Evolutionary conservation across 441 rosid genomes (phyloP), one percentile per base, ranked within the genome.

Genomic region (Populus trichocarpa): DNA sequence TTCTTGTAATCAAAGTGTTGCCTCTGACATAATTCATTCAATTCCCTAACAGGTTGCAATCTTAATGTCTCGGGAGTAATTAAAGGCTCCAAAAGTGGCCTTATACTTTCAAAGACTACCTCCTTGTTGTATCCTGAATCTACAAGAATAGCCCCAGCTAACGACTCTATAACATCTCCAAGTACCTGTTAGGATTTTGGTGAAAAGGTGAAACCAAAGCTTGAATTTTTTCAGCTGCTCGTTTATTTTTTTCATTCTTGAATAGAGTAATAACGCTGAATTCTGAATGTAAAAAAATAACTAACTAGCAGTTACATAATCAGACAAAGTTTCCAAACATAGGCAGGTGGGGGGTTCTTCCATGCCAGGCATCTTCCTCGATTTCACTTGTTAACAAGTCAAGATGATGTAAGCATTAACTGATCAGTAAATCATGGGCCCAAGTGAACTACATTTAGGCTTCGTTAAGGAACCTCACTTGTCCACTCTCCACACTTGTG

Each of bases 101-200:
- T 83, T 28, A 94, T 86, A 76, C 95, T 88, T 66, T 74, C 76
- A 74, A 89, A 93, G 36, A 92, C 98, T 3, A 23, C 66, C 35
- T 88, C 87, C 80, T 84, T 94, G 77, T 88, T 72, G 87, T 84
- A 89, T 61, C 90, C 95, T 0, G 98, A 93, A 82, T 96, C 97
- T 32, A 94, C 93, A 30, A 88, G 73, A 69, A 96, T 94, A 10
- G 98, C 98, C 9, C 99, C 99, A 0, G 93, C 99, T 50, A 96
- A 79, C 13, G 99, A 93, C 79, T 96, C 98, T 1, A 93, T 88
- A 11, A 96, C 84, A 78, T 96, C 98, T 81, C 94, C 98, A n/a
- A 96, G 96, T 26, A 89, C 99, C 99, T 95, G 84, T 26, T 4
- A 16, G 57, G 57, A 50, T 16, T 50, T 50, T 0, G 57, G 20